Conservation (phyloP, 2,329 filamentous ascomycete genomes). For the Microdochium bolleyi region DNA sequence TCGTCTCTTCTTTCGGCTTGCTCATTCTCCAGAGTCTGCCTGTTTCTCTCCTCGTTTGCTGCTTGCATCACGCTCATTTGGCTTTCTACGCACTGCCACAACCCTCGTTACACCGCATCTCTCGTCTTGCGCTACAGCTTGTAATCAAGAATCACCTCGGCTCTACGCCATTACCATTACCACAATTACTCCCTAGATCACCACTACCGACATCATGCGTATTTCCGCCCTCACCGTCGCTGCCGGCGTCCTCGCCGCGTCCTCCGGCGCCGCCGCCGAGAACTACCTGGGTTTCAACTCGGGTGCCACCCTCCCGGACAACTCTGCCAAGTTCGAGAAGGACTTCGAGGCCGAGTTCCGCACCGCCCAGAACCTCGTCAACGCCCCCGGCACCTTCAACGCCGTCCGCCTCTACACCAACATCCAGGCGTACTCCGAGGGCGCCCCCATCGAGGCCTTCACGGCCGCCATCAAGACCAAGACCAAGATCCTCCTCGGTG, state of each 20-base stretch:
- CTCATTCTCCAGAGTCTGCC: neutral
- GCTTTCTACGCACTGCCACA: neutral
- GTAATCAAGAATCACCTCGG: neutral
- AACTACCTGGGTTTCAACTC: conserved; percentile 50
- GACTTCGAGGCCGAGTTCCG: conserved; percentile 36
- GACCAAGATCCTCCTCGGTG: conserved; percentile 53
- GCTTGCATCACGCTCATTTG: neutral
- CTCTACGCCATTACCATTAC: neutral
- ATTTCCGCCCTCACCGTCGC: conserved; percentile 30
- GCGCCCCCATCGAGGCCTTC: conserved; percentile 73
- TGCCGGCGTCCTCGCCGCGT: conserved; percentile 24
- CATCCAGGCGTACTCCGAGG: conserved; percentile 56
- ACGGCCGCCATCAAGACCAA: conserved; percentile 59
- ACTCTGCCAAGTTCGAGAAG: conserved; percentile 42
- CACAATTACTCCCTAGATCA: neutral
- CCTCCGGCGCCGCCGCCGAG: conserved; percentile 12
- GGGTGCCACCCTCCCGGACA: conserved; percentile 35
- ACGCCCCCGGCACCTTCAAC: conserved; percentile 46
- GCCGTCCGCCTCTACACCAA: conserved; percentile 60
- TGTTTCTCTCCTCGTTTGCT: neutral
- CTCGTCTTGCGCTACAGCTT: neutral
- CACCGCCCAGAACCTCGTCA: conserved; percentile 28
- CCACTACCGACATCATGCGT: conserved; percentile 26
- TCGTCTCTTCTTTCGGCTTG: neutral
- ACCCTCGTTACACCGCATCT: neutral